A percentile compares a stretch with the other conserved stretches of the same genome.
Evolutionary conservation across 306 rosid genomes (phyloP).

Genomic region (Boehmeria nivea): DNA sequence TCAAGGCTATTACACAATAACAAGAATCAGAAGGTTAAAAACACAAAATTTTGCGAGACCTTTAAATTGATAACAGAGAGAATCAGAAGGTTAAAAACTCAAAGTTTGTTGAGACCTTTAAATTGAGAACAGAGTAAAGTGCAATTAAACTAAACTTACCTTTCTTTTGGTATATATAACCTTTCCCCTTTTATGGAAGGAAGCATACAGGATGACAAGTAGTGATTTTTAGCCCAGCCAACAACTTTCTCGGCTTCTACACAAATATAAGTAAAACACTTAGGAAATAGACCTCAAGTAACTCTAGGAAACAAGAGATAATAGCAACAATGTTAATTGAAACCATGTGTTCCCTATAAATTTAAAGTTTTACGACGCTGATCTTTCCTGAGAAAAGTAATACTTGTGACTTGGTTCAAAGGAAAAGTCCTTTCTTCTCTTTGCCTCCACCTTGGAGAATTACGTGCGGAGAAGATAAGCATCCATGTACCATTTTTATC

Average conservation of each 20-base stretch:
- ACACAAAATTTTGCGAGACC: slow-evolving; percentile 7
- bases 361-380: too few relatives aligned
- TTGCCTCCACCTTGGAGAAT: too few relatives aligned
- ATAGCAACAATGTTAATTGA: neutral
- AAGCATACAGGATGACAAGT: slow-evolving; percentile 60
- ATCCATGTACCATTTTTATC: too few relatives aligned
- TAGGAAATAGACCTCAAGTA: too few relatives aligned
- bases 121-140: neutral
- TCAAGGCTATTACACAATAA: slow-evolving; percentile 57
- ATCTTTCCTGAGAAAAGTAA: too few relatives aligned
- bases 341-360: too few relatives aligned
- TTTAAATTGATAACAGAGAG: neutral
- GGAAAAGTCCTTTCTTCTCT: too few relatives aligned
- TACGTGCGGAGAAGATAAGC: too few relatives aligned
- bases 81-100: slow-evolving; percentile 17
- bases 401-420: too few relatives aligned
- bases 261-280: slow-evolving; percentile 8
- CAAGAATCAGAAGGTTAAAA: slow-evolving; percentile 18
- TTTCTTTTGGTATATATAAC: slow-evolving; percentile 73
- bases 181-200: slow-evolving; percentile 76
- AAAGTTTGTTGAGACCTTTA: slow-evolving; percentile 2
- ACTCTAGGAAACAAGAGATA: neutral
- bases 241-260: slow-evolving; percentile 93
- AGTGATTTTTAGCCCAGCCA: slow-evolving; percentile 94
- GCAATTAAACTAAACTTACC: slow-evolving; percentile 34